Evolutionary conservation across 192 early-diverging fungal species (phyloP), one percentile per base, ranked within the genome.

Genomic region (Coemansia furcata): DNA sequence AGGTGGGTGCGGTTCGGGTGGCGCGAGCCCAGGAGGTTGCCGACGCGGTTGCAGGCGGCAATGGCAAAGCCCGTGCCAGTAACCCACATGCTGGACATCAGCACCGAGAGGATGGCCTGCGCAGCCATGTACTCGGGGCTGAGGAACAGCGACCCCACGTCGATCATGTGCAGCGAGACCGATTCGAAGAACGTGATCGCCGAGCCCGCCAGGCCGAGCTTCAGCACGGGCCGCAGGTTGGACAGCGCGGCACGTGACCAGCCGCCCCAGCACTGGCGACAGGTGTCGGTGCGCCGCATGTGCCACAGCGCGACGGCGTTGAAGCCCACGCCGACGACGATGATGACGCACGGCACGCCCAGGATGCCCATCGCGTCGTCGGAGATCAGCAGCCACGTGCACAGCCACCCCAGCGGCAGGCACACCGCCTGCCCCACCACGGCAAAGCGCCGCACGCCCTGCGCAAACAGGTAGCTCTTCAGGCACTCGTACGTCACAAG

Each of bases 381-480:
- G 67, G 82, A 71, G 6, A 98, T 90, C 23, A 99, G 69, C 0
- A 87, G 60, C 71, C 93, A 98, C 69, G 94, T 93, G 47, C 92
- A 52, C 21, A 92, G 52, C 26, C 90, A 77, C 50, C 91, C 92
- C 55, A 92, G 39, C 6, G 92, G 92, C 21, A 91, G 72, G 8
- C 87, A 89, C 35, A 92, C 72, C n/a, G 84, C 35, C 17, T 93
- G 86, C 29, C 91, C 84, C 62, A 89, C 80, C 39, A 94, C 89
- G 14, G 83, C 85, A 2, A 93, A 90, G 14, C 90, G 83, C 87
- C 96, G 94, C 73, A 92, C 91, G 58, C 93, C 95, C 84, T 98
- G 96, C 1, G 91, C 89, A 78, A 95, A 92, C 57, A 97, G 77
- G 65, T 80, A 97, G 66, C 92, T 87, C 69, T 93, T 92, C 29